These are phyloP conservation scores for Senna siamea DNA, from an alignment of 306 rosid species.

Conservation along the genomic window DNA sequence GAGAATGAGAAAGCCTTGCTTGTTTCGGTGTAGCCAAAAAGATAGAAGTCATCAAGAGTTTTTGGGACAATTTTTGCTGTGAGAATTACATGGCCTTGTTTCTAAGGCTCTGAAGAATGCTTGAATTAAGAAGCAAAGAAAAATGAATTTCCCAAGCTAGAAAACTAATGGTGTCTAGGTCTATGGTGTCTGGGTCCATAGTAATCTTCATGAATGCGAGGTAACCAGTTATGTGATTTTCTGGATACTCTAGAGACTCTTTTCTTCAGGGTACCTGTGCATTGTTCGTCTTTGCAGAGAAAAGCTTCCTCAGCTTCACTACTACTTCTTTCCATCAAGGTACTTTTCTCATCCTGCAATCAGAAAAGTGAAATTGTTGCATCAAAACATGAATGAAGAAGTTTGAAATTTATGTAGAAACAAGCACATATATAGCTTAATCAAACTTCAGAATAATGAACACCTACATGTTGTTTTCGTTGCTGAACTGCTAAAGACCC, in stretches of 20 bases:
- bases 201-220: slow-evolving; percentile 78
- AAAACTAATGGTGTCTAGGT: slow-evolving; percentile 62
- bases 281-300: slow-evolving; percentile 50
- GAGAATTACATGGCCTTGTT: slow-evolving; percentile 18
- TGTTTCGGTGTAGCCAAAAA: slow-evolving; percentile 14
- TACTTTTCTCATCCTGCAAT: slow-evolving; percentile 48
- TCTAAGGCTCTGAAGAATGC: slow-evolving; percentile 10
- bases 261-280: slow-evolving; percentile 74
- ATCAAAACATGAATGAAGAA: background rate
- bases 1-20: slow-evolving; percentile 28
- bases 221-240: slow-evolving; percentile 58
- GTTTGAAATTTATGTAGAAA: background rate
- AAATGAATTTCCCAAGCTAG: background rate
- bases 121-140: background rate
- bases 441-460: slow-evolving; percentile 23
- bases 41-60: slow-evolving; percentile 3
- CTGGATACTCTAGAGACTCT: slow-evolving; percentile 56
- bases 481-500: slow-evolving; percentile 42
- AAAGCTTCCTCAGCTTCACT: slow-evolving; percentile 31
- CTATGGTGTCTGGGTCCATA: slow-evolving; percentile 70
- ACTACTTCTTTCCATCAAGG: slow-evolving; percentile 31
- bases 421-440: background rate
- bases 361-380: slow-evolving; percentile 21
- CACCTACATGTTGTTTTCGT: slow-evolving; percentile 52
- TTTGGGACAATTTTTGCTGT: slow-evolving; percentile 29